phyloP scores from a whole-genome alignment of 2,329 filamentous ascomycete genomes.

The Lachnellula occidentalis region DNA sequence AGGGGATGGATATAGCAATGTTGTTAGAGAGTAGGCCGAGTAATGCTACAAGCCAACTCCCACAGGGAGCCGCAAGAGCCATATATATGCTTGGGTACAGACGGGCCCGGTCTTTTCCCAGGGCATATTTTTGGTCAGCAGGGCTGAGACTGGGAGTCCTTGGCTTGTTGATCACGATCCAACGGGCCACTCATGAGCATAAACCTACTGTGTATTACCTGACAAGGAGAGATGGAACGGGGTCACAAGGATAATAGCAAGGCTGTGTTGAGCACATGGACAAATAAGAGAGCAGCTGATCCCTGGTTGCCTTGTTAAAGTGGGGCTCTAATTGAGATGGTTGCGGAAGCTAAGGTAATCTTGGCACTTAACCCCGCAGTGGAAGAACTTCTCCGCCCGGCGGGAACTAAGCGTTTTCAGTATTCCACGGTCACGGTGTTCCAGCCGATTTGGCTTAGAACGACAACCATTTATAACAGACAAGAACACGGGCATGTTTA shows the following conservation, averaged over 20 bases:
- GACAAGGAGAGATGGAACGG: not conserved
- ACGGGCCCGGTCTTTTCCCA: not conserved
- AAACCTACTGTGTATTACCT: not conserved
- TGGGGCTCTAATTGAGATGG: too few relatives aligned
- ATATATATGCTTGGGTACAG: not conserved
- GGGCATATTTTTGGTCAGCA: not conserved
- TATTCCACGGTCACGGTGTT: too few relatives aligned
- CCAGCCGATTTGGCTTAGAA: too few relatives aligned
- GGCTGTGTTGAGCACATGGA: not conserved
- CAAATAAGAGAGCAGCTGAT: not conserved
- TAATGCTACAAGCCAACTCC: too few relatives aligned
- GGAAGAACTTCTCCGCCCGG: too few relatives aligned
- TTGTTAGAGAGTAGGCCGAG: too few relatives aligned
- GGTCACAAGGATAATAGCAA: not conserved
- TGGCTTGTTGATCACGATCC: not conserved
- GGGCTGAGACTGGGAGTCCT: not conserved
- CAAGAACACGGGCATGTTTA: too few relatives aligned
- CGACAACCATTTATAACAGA: too few relatives aligned
- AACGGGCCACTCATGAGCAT: not conserved
- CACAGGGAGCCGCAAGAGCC: not conserved
- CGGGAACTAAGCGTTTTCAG: too few relatives aligned
- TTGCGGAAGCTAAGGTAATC: too few relatives aligned
- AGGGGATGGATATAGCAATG: not conserved
- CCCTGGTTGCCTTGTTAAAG: not conserved
- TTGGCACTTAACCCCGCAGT: too few relatives aligned